Evolutionary conservation across 305 asterid species (phyloP).

Genomic region (Fraxinus xanthoxyloides): DNA sequence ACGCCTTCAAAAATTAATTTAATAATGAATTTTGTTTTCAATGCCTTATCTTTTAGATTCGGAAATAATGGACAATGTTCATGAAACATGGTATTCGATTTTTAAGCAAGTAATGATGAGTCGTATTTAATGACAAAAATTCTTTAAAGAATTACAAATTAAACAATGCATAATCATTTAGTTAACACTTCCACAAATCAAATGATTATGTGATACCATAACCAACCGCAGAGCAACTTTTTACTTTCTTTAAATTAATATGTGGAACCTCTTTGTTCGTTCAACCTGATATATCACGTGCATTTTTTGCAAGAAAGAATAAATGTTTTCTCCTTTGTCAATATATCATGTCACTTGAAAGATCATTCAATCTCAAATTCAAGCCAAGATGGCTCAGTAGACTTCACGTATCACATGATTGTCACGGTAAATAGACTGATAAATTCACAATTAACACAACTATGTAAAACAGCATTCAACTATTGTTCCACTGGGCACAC

Average conservation of each 20-base stretch:
- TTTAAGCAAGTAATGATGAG: conserved; percentile 3
- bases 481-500: conserved; percentile 8
- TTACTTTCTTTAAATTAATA: background rate
- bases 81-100: background rate
- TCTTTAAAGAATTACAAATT: background rate
- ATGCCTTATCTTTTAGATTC: background rate
- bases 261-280: background rate
- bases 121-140: conserved; percentile 4
- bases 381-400: background rate
- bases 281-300: conserved; percentile 10
- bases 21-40: background rate
- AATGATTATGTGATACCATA: background rate
- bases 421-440: background rate
- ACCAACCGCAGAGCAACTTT: background rate
- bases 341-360: conserved; percentile 12
- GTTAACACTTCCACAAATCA: background rate
- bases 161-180: background rate
- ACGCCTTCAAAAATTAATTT: background rate
- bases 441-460: background rate
- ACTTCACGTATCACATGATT: background rate
- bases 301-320: background rate
- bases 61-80: background rate
- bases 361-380: background rate
- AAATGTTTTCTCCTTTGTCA: conserved; percentile 9
- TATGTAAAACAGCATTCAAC: conserved; percentile 8